Conservation (phyloP, 352 stramenopile genomes). For the Aphanomyces stellatus region DNA sequence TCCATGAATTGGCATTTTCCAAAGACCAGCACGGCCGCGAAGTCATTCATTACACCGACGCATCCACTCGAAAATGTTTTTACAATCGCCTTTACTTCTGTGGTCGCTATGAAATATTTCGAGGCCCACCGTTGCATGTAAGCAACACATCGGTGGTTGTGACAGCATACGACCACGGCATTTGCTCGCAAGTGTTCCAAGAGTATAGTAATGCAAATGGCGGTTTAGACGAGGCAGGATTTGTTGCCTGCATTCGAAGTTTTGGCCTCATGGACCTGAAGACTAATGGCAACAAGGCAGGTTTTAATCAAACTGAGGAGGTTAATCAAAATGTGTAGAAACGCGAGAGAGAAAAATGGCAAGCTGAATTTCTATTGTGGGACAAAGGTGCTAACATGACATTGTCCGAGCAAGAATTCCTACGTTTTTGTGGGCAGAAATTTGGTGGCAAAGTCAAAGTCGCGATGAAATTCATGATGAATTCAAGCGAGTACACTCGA, state of each 20-base stretch:
- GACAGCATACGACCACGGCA: background rate
- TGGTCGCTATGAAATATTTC: background rate
- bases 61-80: background rate
- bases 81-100: background rate
- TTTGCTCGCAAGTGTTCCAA: background rate
- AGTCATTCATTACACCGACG: background rate
- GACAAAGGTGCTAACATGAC: background rate
- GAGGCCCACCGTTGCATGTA: background rate
- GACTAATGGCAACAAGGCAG: background rate
- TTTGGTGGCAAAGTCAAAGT: conserved; percentile 3
- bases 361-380: background rate
- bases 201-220: background rate
- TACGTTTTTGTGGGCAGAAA: background rate
- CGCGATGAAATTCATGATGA: background rate
- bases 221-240: background rate
- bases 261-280: background rate
- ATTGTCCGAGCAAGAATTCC: background rate
- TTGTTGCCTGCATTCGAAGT: background rate
- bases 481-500: background rate
- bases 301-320: background rate
- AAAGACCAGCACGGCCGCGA: background rate
- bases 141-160: background rate
- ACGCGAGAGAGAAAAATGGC: background rate
- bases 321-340: background rate
- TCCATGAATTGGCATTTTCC: background rate